A percentile compares a stretch with the other conserved stretches of the same genome.
Evolutionary conservation across 345 rosid species (phyloP).

Genomic region (Ceriops decandra): DNA sequence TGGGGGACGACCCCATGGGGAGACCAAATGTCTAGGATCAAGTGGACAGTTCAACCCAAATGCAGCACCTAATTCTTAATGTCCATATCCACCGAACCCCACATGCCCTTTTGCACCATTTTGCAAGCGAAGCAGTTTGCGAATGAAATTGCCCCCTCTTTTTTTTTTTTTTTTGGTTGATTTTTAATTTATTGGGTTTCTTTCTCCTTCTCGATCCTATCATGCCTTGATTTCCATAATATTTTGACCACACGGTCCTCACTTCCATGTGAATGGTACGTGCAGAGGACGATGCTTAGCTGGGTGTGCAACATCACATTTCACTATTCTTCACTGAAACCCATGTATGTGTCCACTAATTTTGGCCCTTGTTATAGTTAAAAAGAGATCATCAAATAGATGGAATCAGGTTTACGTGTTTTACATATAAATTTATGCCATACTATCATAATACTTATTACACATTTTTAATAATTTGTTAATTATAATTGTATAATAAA

Average conservation of each 20-base stretch:
- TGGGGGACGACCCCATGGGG: conserved; percentile 25
- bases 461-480: no score
- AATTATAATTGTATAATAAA: no score
- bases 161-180: background rate
- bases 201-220: conserved; percentile 5
- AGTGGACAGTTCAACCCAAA: conserved; percentile 40
- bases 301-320: background rate
- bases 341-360: conserved; percentile 20
- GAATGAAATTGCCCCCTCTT: background rate
- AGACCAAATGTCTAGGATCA: conserved; percentile 35
- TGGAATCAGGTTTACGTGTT: no score
- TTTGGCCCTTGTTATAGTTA: background rate
- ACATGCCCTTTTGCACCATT: conserved; percentile 33
- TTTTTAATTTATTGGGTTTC: conserved; percentile 9
- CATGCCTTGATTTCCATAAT: conserved; percentile 16
- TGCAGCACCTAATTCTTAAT: conserved; percentile 14
- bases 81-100: background rate
- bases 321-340: conserved; percentile 30
- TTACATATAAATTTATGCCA: no score
- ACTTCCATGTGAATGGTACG: conserved; percentile 14
- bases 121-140: conserved; percentile 32
- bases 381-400: no score
- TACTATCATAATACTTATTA: no score
- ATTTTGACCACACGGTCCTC: conserved; percentile 1
- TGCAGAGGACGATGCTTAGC: conserved; percentile 30